These are phyloP conservation scores for Cladosporium colombiae DNA, from an alignment of 2,329 filamentous ascomycete species.

Conservation along the genomic window DNA sequence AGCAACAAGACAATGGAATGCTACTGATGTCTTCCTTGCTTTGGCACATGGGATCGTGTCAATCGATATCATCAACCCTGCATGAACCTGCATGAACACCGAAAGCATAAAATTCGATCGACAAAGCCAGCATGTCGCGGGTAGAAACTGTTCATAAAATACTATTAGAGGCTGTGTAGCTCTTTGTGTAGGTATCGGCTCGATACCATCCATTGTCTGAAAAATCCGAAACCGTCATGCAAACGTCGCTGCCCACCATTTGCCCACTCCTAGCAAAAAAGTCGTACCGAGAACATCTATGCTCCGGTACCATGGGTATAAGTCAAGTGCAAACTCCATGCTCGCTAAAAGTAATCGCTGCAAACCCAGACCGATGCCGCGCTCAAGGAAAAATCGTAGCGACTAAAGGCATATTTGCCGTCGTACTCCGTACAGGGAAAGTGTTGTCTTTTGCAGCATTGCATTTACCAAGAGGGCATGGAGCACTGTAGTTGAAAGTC, in stretches of 20 bases:
- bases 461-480: conserved; percentile 23
- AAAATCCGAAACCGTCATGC: conserved; percentile 8
- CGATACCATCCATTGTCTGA: background rate
- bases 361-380: conserved; percentile 9
- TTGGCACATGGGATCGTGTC: background rate
- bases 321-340: conserved; percentile 10
- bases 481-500: conserved; percentile 22
- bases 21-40: background rate
- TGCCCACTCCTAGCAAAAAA: background rate
- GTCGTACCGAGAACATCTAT: conserved; percentile 5
- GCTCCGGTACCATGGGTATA: conserved; percentile 14
- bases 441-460: background rate
- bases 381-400: conserved; percentile 14
- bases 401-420: background rate
- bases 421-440: background rate
- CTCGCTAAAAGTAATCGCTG: conserved; percentile 8
- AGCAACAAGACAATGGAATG: conserved; percentile 22
- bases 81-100: background rate
- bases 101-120: background rate
- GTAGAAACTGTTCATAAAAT: background rate
- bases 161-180: conserved; percentile 20
- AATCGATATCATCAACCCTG: background rate
- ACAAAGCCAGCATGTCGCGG: background rate
- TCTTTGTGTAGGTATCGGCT: conserved; percentile 4
- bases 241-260: conserved; percentile 1